Conservation (phyloP, 805 yeast genomes). For the Kluyveromyces lactis region DNA sequence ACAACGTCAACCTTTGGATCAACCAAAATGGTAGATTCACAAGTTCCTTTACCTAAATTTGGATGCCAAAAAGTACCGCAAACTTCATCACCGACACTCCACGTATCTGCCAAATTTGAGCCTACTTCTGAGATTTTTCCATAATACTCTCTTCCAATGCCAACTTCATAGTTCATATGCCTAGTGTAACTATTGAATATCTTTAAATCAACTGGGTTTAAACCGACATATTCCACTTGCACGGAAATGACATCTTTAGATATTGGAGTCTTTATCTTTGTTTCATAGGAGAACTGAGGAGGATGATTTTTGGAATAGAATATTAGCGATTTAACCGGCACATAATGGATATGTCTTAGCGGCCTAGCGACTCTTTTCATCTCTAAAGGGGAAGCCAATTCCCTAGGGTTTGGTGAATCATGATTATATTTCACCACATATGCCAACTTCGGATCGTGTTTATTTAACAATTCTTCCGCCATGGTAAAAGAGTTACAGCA, state of each 20-base stretch:
- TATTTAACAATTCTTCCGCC: slow-evolving; percentile 12
- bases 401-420: slow-evolving; percentile 20
- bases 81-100: slow-evolving; percentile 53
- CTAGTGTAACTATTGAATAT: slow-evolving; percentile 47
- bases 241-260: slow-evolving; percentile 43
- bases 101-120: slow-evolving; percentile 29
- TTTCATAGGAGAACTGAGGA: slow-evolving; percentile 43
- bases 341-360: slow-evolving; percentile 40
- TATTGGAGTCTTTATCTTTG: slow-evolving; percentile 43
- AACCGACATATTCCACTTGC: slow-evolving; percentile 48
- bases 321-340: slow-evolving; percentile 41
- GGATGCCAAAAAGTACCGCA: slow-evolving; percentile 53
- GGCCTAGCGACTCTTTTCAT: slow-evolving; percentile 37
- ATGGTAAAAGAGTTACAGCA: slow-evolving; percentile 5
- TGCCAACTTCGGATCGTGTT: slow-evolving; percentile 18
- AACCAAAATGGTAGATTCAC: slow-evolving; percentile 48
- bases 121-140: slow-evolving; percentile 57
- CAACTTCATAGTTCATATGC: slow-evolving; percentile 47
- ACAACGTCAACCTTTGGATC: slow-evolving; percentile 45
- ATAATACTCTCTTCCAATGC: slow-evolving; percentile 63
- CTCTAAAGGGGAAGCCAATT: slow-evolving; percentile 14
- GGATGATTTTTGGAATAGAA: slow-evolving; percentile 33
- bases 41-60: slow-evolving; percentile 44
- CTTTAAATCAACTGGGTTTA: slow-evolving; percentile 60
- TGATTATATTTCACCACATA: slow-evolving; percentile 11